Percentiles rank a stretch among this genome's conserved stretches.
phyloP scores from a whole-genome alignment of 2,329 filamentous ascomycete genomes.

The Diplodia corticola region DNA sequence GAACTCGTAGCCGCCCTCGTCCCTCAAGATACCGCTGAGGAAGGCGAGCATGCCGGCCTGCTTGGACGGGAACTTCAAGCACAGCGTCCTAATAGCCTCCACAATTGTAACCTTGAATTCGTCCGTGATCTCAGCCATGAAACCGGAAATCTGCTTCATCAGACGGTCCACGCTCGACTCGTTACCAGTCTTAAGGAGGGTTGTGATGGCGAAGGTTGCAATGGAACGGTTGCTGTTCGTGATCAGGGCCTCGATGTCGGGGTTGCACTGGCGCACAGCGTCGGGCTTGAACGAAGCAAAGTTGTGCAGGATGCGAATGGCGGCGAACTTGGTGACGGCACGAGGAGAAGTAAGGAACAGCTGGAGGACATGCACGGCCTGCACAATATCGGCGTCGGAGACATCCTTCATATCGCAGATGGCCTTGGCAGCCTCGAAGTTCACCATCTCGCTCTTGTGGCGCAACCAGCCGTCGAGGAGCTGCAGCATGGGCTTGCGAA shows the following conservation, averaged over 20 bases:
- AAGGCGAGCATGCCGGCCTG: constrained; percentile 97
- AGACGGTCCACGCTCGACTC: constrained; percentile 94
- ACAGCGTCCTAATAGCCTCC: constrained; percentile 93
- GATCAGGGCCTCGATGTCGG: constrained; percentile 94
- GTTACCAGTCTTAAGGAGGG: constrained; percentile 95
- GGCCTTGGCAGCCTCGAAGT: constrained; percentile 97
- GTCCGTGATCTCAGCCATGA: constrained; percentile 99
- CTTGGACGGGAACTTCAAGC: constrained; percentile 96
- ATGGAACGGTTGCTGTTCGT: constrained; percentile 97
- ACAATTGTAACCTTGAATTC: constrained; percentile 99
- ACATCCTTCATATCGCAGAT: constrained; percentile 95
- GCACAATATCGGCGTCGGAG: constrained; percentile 84
- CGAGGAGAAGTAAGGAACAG: constrained; percentile 95
- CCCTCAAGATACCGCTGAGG: constrained; percentile 91
- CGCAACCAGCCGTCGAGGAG: constrained; percentile 93
- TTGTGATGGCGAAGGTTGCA: constrained; percentile 97
- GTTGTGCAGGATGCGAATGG: constrained; percentile 92
- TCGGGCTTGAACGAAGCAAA: constrained; percentile 96
- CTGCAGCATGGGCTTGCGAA: constrained; percentile 95
- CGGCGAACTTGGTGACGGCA: constrained; percentile 95
- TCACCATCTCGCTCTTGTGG: constrained; percentile 92
- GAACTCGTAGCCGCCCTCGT: constrained; percentile 97
- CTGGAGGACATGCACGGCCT: constrained; percentile 93
- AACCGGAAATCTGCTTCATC: constrained; percentile 97
- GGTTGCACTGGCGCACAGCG: constrained; percentile 90